These are phyloP conservation scores for Sicyos edulis DNA, from an alignment of 306 rosid genomes.

Conservation along the genomic window DNA sequence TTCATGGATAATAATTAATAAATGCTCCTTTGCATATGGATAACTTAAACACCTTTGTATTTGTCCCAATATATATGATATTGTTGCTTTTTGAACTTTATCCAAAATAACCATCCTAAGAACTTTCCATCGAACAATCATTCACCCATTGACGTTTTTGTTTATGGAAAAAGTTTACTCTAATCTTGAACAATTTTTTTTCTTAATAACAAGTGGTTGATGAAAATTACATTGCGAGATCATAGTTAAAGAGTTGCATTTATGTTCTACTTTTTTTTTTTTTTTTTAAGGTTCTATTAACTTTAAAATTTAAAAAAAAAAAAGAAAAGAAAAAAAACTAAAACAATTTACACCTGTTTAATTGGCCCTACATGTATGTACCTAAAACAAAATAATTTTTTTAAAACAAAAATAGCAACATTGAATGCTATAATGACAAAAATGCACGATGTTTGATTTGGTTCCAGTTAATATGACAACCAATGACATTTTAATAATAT, in stretches of 20 bases:
- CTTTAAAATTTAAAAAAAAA: no score
- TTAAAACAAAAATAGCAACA: no score
- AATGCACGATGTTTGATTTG: neutral
- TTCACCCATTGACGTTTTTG: neutral
- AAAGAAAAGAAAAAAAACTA: no score
- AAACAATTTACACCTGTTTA: neutral
- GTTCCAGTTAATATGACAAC: neutral
- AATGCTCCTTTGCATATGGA: neutral
- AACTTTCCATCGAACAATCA: neutral
- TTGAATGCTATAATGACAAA: neutral
- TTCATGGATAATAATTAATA: no score
- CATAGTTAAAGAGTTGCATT: no score
- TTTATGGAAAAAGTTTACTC: neutral
- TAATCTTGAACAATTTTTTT: no score
- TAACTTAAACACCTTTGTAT: neutral
- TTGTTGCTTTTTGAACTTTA: neutral
- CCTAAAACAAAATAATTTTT: neutral
- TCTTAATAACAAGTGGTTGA: no score
- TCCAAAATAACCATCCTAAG: neutral
- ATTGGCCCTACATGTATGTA: neutral
- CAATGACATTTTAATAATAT: neutral
- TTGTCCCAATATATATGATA: neutral
- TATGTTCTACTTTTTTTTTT: no score
- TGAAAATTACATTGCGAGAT: no score
- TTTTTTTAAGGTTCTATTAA: no score